Evolutionary conservation across 768 basidiomycete genomes (phyloP).

Genomic region (Austroboletus festivus): DNA sequence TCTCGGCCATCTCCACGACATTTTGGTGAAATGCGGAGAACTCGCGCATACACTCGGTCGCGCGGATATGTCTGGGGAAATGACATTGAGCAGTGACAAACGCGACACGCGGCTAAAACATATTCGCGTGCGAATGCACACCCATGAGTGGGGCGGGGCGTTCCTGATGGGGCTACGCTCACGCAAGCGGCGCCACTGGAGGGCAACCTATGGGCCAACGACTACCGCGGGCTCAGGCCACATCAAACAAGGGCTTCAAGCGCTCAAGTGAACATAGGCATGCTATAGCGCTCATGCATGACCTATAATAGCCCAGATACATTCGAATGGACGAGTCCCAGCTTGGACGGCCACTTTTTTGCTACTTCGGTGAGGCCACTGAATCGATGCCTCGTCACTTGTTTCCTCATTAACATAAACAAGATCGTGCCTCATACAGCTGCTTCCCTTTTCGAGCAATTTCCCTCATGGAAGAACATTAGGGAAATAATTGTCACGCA

Average conservation of each 20-base stretch:
- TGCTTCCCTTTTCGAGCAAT: constrained; percentile 22
- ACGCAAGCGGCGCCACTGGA: too few relatives aligned
- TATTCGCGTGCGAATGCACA: constrained; percentile 36
- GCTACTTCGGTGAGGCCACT: constrained; percentile 49
- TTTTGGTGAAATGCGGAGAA: constrained; percentile 25
- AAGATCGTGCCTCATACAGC: constrained; percentile 28
- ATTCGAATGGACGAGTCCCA: constrained; percentile 62
- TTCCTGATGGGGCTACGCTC: too few relatives aligned
- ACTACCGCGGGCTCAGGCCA: too few relatives aligned
- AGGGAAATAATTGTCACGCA: constrained; percentile 47
- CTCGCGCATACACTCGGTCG: background rate
- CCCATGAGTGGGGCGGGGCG: too few relatives aligned
- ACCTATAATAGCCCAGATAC: constrained; percentile 43
- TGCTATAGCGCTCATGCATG: background rate
- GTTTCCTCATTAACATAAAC: background rate
- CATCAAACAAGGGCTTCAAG: constrained; percentile 33
- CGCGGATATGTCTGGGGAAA: background rate
- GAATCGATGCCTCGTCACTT: constrained; percentile 37
- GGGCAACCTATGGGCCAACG: too few relatives aligned
- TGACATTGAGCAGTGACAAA: background rate
- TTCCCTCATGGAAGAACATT: constrained; percentile 42
- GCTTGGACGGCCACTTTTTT: constrained; percentile 57
- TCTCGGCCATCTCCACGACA: constrained; percentile 24
- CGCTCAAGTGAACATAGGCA: constrained; percentile 35
- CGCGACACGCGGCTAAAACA: constrained; percentile 22